Conservation (phyloP, 108 stramenopile species). For the Aureococcus anophagefferens region DNA sequence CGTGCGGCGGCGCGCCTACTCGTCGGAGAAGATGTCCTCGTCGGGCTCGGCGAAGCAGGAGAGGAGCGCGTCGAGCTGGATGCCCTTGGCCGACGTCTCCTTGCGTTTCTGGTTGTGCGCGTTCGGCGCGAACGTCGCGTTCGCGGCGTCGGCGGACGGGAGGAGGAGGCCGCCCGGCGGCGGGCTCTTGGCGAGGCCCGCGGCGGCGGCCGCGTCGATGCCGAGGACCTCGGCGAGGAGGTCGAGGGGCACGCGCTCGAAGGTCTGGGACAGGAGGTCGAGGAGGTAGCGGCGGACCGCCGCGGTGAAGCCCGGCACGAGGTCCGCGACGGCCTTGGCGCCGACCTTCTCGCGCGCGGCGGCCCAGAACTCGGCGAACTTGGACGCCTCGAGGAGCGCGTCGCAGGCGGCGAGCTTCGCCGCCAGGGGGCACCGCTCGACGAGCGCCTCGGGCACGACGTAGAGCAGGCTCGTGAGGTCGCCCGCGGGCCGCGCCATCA, state of each 20-base stretch:
- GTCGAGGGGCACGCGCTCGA: neutral
- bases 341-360: neutral
- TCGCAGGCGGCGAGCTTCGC: neutral
- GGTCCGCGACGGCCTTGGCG: neutral
- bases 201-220: neutral
- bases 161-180: neutral
- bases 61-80: neutral
- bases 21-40: neutral
- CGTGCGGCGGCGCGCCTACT: too few species aligned
- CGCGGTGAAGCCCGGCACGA: neutral
- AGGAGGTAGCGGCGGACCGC: neutral
- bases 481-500: conserved; percentile 29
- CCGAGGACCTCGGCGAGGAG: neutral
- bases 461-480: conserved; percentile 26
- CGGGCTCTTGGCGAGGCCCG: neutral
- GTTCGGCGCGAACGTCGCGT: neutral
- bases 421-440: neutral
- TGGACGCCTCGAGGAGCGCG: neutral
- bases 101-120: neutral
- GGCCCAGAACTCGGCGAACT: neutral
- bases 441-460: conserved; percentile 24
- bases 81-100: neutral
- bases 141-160: neutral
- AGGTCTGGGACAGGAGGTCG: neutral
- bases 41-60: neutral